Base-by-base conservation (phyloP, 352 stramenopile genomes). In the Globisporangium lucens region DNA sequence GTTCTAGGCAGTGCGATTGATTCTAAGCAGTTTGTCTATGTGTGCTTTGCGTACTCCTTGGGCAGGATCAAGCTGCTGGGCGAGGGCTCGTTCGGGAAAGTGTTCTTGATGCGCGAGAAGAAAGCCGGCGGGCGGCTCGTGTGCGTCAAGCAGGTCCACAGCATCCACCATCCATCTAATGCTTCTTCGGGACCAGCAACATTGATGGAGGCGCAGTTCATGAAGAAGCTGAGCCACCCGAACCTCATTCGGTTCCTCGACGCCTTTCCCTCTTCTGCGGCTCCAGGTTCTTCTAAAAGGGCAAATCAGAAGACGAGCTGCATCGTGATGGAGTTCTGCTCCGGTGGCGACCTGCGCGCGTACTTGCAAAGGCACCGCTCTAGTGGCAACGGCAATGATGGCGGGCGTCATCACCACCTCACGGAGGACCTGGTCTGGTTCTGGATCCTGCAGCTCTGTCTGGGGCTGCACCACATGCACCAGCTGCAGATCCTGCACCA, bases 311-410 rank as follows among this genome's bases (percentile, higher is more conserved):
- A 56, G 27, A 24, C 24, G 24, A 43, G 78, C 89, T 92, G 81
- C 61, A 97, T 98, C 52, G 83, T 97, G 55, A 98, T 98, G 94
- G 87, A 95, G 55, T 98, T 96, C 67, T 98, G 89, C 68, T 90
- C 97, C 22, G 91, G 91, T 10, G 76, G 80, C 33, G 81, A 91
- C 56, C 53, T 90, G n/a, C 68, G 68, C 15, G 67, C 66, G 3
- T 82, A 84, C 58, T 47, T 91, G 6, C 63, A 52, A 60, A 51
- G 52, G 51, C 67, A 63, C 43, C 38, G 30, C 8, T 9, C 4
- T 69, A 70, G 22, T 27, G n/a, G n/a, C 22, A 41, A 13, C 29
- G 17, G 55, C 66, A 24, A 61, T 22, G 24, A 61, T 22, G 56
- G 17, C 13, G 6, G n/a, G 3, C 36, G 20, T 10, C 22, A 27